Evolutionary conservation across 1,139 yeast species (phyloP), one percentile per base, ranked within the genome.

Genomic region (Geotrichum phurueaensis): DNA sequence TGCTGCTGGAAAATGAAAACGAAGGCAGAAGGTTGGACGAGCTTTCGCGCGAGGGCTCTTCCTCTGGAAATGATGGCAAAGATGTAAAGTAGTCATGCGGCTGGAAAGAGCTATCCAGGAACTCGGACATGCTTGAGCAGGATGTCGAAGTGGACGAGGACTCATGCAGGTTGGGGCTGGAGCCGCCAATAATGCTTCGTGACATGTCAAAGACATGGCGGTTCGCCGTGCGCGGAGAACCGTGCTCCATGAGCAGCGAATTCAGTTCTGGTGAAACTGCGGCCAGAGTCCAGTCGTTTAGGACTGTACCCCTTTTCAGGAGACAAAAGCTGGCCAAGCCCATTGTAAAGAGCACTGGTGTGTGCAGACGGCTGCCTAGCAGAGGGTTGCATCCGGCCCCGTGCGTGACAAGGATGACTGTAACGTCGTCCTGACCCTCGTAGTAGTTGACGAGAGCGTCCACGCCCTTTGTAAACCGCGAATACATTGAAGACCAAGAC

Each of bases 341-440:
- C 36, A 75, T 66, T 33, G 71, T 68, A 22, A 68, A 65, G 48
- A 76, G 67, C 51, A 73, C 65, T 5, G 78, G 78, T 57, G 64
- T 65, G 48, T 70, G 67, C 9, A 69, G 62, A 27, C 75, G 60
- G 18, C 68, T 68, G 12, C 76, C 76, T 36, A 75, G 65, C 57
- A 75, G 64, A 10, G 78, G 73, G 57, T 75, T 76, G 63, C 77
- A 73, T 0, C 76, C 74, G 2, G 79, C 78, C 0, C 79, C 79
- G 60, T 76, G 79, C 15, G 78, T 72, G 9, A 76, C 78, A 22
- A 76, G 58, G 1, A 75, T 64, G 5, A 73, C 66, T 3, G 72
- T 68, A n/a, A 64, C 58, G 33, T 63, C 54, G 33, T 60, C 45
- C 6, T 58, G 52, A 27, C 36, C 33, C 27, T 62, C 62, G 61